These are phyloP conservation scores for Loxodes magnus DNA, from an alignment of 73 alveolate species.

Conservation along the genomic window DNA sequence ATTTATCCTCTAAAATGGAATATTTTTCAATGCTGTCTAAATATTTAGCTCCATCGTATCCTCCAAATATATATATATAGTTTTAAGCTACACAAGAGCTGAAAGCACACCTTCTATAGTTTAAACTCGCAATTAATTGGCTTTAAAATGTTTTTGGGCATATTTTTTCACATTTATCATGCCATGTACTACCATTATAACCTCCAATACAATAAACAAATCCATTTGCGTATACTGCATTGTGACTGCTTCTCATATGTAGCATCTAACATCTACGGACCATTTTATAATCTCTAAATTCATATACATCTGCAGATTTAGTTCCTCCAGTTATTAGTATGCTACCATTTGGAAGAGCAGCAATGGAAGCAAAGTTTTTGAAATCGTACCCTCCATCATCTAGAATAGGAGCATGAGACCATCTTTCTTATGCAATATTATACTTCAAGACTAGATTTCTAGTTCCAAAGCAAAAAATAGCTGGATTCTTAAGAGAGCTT, in stretches of 20 bases:
- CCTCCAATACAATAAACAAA: constrained; percentile 57
- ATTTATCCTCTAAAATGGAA: constrained; percentile 17
- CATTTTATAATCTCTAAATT: constrained; percentile 25
- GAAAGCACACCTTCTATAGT: constrained; percentile 4
- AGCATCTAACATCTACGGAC: constrained; percentile 23
- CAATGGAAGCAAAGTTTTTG: constrained; percentile 47
- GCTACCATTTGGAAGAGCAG: constrained; percentile 53
- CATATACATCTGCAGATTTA: constrained; percentile 41
- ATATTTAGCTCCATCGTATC: constrained; percentile 54
- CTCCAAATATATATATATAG: constrained; percentile 41
- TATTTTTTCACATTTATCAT: constrained; percentile 14
- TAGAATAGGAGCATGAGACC: background rate
- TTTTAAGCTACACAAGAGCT: background rate
- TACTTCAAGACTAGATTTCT: background rate
- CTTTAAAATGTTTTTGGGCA: constrained; percentile 35
- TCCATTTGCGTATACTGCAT: constrained; percentile 35
- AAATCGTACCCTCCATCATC: constrained; percentile 9
- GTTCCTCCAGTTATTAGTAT: constrained; percentile 54
- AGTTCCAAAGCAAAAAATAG: constrained; percentile 2
- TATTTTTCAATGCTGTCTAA: constrained; percentile 48
- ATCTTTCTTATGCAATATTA: background rate
- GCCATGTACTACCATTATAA: constrained; percentile 35
- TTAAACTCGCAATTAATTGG: background rate
- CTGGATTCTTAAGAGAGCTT: background rate
- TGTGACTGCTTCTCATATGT: constrained; percentile 46